Base-by-base conservation (phyloP, 306 rosid species). In the Erythrophleum fordii region DNA sequence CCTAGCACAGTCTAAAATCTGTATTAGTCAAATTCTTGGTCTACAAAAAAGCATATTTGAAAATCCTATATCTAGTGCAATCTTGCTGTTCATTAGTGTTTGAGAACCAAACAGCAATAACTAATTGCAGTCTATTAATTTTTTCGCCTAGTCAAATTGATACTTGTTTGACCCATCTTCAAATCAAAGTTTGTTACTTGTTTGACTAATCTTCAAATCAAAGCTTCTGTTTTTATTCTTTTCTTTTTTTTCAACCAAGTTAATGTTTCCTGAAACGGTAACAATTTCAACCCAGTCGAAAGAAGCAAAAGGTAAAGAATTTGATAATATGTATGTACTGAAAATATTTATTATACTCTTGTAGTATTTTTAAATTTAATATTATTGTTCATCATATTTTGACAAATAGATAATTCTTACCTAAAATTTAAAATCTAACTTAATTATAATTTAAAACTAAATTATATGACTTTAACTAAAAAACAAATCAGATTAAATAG, bases 51-150 rank as follows among this genome's bases (percentile, higher is more conserved):
- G 49, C 23, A 1, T 37, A 37, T 37, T 18, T 35, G n/a, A 5
- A 35, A 73, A 13, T 61, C 28, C 2, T 25, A 20, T 17, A 20
- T 62, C 45, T 49, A 13, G 14, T 83, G 34, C 69, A 22, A 52
- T 69, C 51, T 31, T 9, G 55, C 71, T 25, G 8, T 67, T 81
- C 41, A 10, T 10, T 61, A 53, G 85, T 80, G 78, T 77, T 73
- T 62, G 39, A 77, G 61, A 72, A 77, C 87, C 89, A 72, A 86
- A 82, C 56, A 26, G 35, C 60, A 72, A 18, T 23, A 55, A 67
- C 77, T 75, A 56, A 75, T 67, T 67, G 83, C 73, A 69, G 53
- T 14, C 78, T 76, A 42, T 76, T 66, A 41, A 3, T 46, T 75
- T 20, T 69, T 73, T 73, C 37, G 52, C 14, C 0, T 60, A 31